Conservation (phyloP, 306 rosid genomes). For the Dryas drummondii region DNA sequence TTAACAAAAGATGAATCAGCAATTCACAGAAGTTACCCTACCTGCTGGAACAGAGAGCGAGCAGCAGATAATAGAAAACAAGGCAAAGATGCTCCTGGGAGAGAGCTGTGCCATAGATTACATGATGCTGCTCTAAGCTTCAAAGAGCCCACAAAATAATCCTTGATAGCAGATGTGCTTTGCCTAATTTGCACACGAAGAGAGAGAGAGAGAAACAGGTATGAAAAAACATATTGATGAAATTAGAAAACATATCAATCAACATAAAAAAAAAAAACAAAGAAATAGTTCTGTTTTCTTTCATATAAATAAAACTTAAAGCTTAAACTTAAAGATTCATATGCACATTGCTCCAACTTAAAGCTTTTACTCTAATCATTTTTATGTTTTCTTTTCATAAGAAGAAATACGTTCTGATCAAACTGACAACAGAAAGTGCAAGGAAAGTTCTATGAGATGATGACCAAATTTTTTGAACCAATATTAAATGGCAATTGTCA, state of each 20-base stretch:
- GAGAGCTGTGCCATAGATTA: conserved; percentile 64
- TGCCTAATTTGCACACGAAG: conserved; percentile 40
- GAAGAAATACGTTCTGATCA: background rate
- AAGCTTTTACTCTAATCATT: background rate
- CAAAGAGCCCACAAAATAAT: conserved; percentile 47
- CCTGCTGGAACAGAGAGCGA: conserved; percentile 79
- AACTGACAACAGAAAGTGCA: background rate
- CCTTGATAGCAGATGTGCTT: conserved; percentile 48
- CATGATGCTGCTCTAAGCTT: conserved; percentile 62
- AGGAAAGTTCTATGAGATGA: background rate
- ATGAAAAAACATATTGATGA: background rate
- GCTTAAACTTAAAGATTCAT: no score
- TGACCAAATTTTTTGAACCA: background rate
- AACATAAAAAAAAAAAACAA: background rate
- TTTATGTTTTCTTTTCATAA: background rate
- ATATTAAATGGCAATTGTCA: background rate
- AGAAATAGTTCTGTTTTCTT: no score
- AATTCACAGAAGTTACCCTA: conserved; percentile 13
- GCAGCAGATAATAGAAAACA: conserved; percentile 61
- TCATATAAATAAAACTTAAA: no score
- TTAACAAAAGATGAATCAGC: background rate
- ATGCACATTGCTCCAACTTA: background rate
- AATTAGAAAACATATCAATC: background rate
- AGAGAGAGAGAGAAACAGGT: background rate
- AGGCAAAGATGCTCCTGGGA: conserved; percentile 43